Evolutionary conservation across 371 early-diverging fungal genomes (phyloP).

Genomic region (Mortierella sp.): DNA sequence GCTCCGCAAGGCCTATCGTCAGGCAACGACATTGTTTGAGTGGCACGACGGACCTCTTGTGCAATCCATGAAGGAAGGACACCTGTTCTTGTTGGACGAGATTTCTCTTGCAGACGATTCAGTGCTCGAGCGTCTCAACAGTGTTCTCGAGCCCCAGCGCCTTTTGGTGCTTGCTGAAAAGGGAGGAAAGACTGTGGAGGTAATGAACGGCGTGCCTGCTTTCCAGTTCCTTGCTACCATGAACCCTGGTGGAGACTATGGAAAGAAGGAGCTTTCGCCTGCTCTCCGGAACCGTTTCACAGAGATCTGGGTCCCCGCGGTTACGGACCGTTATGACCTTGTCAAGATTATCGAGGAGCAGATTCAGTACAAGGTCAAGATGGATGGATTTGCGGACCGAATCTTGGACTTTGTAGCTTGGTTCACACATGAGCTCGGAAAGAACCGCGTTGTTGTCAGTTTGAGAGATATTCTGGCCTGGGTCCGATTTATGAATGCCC

Average conservation of each 20-base stretch:
- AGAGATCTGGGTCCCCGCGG: constrained; percentile 97
- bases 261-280: constrained; percentile 99
- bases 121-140: constrained; percentile 99
- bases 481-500: constrained; percentile 82
- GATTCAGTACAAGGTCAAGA: constrained; percentile 55
- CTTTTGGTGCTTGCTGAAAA: constrained; percentile 95
- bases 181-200: constrained; percentile 78
- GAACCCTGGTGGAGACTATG: constrained; percentile 99
- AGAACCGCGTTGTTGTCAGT: constrained; percentile 66
- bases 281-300: constrained; percentile 99
- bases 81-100: constrained; percentile 98
- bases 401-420: constrained; percentile 71
- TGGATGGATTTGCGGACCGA: constrained; percentile 46
- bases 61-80: constrained; percentile 94
- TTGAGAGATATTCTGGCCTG: constrained; percentile 95
- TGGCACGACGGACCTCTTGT: constrained; percentile 98
- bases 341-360: constrained; percentile 78
- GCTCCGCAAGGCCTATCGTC: constrained; percentile 47
- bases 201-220: constrained; percentile 72
- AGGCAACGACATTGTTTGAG: constrained; percentile 78
- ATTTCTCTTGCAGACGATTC: constrained; percentile 99
- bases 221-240: constrained; percentile 99
- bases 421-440: constrained; percentile 56
- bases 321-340: constrained; percentile 84
- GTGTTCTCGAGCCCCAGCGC: constrained; percentile 95